Conservation (phyloP, 176 grass and related monocot genomes). For the Zizania latifolia region DNA sequence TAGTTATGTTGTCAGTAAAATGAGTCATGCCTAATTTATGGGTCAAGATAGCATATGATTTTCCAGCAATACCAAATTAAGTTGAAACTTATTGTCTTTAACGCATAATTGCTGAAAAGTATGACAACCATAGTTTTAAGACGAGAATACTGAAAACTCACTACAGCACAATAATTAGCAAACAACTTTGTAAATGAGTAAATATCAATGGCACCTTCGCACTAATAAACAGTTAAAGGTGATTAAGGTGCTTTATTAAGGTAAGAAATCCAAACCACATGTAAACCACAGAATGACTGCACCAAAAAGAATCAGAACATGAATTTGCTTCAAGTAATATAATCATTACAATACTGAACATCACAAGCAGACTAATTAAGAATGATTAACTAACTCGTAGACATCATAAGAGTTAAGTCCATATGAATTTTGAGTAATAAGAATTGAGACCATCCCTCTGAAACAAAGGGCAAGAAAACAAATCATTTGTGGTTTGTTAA, state of each 20-base stretch:
- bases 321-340: not conserved
- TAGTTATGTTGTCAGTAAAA: not conserved
- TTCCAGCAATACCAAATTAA: not conserved
- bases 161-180: not conserved
- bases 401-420: not conserved
- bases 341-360: constrained; percentile 9
- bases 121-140: not conserved
- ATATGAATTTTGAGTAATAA: not conserved
- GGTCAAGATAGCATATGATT: not conserved
- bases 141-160: not conserved
- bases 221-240: not conserved
- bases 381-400: not conserved
- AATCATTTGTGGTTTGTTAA: not conserved
- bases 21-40: not conserved
- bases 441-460: not conserved
- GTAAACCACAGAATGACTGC: not conserved
- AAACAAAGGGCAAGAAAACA: not conserved
- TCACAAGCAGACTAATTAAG: not conserved
- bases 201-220: not conserved
- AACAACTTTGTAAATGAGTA: not conserved
- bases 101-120: not conserved
- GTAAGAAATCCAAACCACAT: not conserved
- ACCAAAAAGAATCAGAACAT: not conserved
- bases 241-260: not conserved
- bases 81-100: not conserved